Conservation (phyloP, 1,284 basidiomycete species). For the Boletus nobilissimus region DNA sequence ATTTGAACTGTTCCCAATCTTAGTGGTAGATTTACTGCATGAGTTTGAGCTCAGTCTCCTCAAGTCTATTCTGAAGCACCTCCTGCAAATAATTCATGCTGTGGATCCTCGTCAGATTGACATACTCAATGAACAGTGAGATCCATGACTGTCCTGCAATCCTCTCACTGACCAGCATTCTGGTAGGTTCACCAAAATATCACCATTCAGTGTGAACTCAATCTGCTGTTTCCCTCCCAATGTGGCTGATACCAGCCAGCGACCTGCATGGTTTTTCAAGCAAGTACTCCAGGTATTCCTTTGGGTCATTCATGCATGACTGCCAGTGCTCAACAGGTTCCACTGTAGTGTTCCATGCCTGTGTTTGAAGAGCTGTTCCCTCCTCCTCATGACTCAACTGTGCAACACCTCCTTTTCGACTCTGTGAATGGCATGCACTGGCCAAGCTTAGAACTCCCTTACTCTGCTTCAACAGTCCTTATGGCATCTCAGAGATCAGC, state of each 20-base stretch:
- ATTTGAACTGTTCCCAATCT: too few species aligned
- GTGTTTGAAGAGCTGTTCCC: constrained; percentile 17
- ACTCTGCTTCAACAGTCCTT: constrained; percentile 4
- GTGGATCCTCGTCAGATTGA: constrained; percentile 10
- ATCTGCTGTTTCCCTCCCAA: constrained; percentile 10
- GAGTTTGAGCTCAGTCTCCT: too few species aligned
- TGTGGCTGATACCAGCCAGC: background rate
- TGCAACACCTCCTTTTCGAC: constrained; percentile 12
- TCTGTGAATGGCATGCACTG: constrained; percentile 16
- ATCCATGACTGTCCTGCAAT: background rate
- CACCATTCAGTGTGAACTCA: background rate
- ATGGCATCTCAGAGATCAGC: background rate
- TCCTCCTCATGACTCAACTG: background rate
- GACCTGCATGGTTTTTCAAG: constrained; percentile 6
- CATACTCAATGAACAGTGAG: constrained; percentile 12
- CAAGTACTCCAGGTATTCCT: background rate
- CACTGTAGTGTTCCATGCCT: constrained; percentile 1
- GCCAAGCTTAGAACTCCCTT: constrained; percentile 15
- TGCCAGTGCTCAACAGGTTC: background rate
- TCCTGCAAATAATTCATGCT: background rate
- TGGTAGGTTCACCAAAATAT: constrained; percentile 13
- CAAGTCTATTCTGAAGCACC: too few species aligned
- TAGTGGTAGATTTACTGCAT: too few species aligned
- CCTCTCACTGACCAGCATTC: background rate
- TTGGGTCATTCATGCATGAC: background rate